Conservation (phyloP, 1,284 basidiomycete species). For the Tetrapyrgos nigripes region DNA sequence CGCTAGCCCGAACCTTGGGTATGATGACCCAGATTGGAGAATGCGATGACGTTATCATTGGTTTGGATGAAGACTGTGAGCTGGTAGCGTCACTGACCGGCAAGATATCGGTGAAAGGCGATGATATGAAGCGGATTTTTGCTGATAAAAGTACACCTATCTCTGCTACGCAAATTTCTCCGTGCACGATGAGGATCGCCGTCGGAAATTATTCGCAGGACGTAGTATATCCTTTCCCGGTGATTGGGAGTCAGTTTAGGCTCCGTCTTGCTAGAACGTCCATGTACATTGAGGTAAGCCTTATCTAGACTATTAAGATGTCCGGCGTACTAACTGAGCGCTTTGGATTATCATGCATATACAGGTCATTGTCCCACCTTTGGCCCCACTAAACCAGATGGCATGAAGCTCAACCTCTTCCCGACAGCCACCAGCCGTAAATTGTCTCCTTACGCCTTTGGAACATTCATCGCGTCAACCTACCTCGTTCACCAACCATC, state of each 20-base stretch:
- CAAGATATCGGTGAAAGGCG: slow-evolving; percentile 30
- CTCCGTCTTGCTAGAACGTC: slow-evolving; percentile 38
- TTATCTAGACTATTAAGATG: background rate
- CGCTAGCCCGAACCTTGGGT: background rate
- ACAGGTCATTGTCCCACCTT: slow-evolving; percentile 33
- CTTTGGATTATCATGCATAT: background rate
- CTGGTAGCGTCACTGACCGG: slow-evolving; percentile 28
- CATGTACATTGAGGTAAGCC: slow-evolving; percentile 36
- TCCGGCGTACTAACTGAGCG: background rate
- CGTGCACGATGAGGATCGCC: slow-evolving; percentile 37
- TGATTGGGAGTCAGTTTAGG: slow-evolving; percentile 32
- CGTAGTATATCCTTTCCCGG: slow-evolving; percentile 41
- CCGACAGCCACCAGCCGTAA: slow-evolving; percentile 20
- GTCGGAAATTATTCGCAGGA: slow-evolving; percentile 33
- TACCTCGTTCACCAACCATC: slow-evolving; percentile 28
- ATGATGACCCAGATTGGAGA: slow-evolving; percentile 23
- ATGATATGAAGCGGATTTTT: slow-evolving; percentile 10
- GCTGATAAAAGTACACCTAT: background rate
- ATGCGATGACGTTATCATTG: slow-evolving; percentile 22
- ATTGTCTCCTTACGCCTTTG: slow-evolving; percentile 23
- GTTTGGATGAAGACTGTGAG: slow-evolving; percentile 40
- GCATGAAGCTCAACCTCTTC: slow-evolving; percentile 32
- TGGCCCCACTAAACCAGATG: slow-evolving; percentile 32
- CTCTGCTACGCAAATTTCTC: slow-evolving; percentile 32
- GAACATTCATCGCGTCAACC: slow-evolving; percentile 36